Percentiles rank a stretch among this genome's conserved stretches.
phyloP scores from a whole-genome alignment of 345 rosid species.

The Heritiera fomes region DNA sequence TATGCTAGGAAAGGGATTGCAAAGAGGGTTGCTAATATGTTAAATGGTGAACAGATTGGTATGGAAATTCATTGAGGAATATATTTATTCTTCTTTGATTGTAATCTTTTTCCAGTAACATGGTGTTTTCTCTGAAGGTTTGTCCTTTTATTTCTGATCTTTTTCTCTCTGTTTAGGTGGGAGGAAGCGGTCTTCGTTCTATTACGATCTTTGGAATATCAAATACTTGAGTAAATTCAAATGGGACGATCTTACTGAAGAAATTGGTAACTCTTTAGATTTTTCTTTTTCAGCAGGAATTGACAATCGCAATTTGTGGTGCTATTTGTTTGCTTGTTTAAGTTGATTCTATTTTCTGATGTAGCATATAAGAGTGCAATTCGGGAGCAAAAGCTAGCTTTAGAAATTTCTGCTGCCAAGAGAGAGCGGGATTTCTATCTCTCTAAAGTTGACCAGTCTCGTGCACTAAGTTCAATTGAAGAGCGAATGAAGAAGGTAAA shows the following conservation, averaged over 20 bases:
- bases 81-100: not conserved
- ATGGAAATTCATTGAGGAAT: constrained; percentile 9
- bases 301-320: not conserved
- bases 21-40: constrained; percentile 76
- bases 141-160: not conserved
- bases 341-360: constrained; percentile 28
- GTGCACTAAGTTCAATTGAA: constrained; percentile 65
- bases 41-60: constrained; percentile 96
- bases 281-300: constrained; percentile 3
- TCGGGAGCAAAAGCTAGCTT: constrained; percentile 73
- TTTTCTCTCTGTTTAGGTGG: constrained; percentile 57
- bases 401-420: constrained; percentile 90
- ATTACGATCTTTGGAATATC: constrained; percentile 91
- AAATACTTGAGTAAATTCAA: constrained; percentile 91
- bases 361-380: constrained; percentile 83
- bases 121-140: not conserved
- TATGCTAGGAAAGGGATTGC: constrained; percentile 73
- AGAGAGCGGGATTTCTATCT: constrained; percentile 89
- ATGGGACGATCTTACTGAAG: constrained; percentile 95
- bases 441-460: constrained; percentile 69
- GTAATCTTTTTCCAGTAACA: not conserved
- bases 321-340: constrained; percentile 18
- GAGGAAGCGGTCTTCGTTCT: constrained; percentile 72
- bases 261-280: constrained; percentile 57
- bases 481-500: constrained; percentile 81